Conservation (phyloP, 1,284 basidiomycete species). For the Melanopsichium pennsylvanicum region DNA sequence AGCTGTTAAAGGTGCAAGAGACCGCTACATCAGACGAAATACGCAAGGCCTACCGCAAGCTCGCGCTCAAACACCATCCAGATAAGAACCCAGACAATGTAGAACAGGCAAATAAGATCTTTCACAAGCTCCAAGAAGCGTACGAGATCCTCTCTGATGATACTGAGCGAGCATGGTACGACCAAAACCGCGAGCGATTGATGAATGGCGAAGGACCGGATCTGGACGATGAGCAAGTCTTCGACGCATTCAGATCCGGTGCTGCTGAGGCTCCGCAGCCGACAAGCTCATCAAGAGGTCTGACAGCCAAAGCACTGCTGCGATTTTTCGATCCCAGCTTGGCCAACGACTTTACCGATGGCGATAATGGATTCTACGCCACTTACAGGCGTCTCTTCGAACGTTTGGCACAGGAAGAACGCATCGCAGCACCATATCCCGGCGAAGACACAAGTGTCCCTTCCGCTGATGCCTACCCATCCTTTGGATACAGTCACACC, state of each 20-base stretch:
- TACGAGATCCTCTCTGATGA: conserved; percentile 76
- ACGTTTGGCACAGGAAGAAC: conserved; percentile 84
- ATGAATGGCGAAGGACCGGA: conserved; percentile 53
- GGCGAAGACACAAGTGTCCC: conserved; percentile 60
- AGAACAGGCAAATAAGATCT: conserved; percentile 85
- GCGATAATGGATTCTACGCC: conserved; percentile 77
- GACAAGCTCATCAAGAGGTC: conserved; percentile 77
- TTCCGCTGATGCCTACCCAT: conserved; percentile 69
- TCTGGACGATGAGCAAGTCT: conserved; percentile 66
- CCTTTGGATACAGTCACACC: conserved; percentile 84
- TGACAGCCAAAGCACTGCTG: conserved; percentile 81
- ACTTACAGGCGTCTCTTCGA: conserved; percentile 88
- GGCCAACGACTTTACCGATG: conserved; percentile 72
- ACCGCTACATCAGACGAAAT: conserved; percentile 60
- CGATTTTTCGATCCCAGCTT: conserved; percentile 83
- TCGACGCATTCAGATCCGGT: conserved; percentile 82
- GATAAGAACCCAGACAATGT: conserved; percentile 71
- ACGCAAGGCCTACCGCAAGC: conserved; percentile 62
- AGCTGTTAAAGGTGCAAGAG: conserved; percentile 58
- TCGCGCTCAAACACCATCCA: conserved; percentile 67
- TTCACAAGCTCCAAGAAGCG: conserved; percentile 88
- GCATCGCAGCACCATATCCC: conserved; percentile 68
- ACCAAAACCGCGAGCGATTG: conserved; percentile 85
- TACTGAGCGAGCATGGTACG: conserved; percentile 92
- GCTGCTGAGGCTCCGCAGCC: conserved; percentile 66